Evolutionary conservation across 306 rosid genomes (phyloP).

Genomic region (Canavalia ensiformis): DNA sequence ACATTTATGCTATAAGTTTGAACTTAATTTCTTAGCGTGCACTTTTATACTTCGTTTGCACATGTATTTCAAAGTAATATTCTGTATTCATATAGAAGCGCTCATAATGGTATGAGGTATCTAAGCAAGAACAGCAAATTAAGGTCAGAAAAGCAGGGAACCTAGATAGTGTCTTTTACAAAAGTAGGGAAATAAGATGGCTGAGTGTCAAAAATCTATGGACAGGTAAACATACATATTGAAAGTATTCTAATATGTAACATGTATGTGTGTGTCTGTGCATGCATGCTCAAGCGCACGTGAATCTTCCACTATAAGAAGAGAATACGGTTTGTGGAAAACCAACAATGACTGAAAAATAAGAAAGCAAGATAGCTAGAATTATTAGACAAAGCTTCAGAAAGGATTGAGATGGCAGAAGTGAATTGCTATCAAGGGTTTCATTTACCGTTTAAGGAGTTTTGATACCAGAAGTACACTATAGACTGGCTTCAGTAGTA

Average conservation of each 20-base stretch:
- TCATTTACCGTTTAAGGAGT: neutral
- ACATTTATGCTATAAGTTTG: neutral
- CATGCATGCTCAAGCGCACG: neutral
- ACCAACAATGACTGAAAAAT: neutral
- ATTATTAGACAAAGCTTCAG: conserved; percentile 12
- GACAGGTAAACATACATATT: neutral
- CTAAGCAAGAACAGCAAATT: neutral
- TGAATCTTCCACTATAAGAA: neutral
- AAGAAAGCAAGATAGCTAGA: conserved; percentile 7
- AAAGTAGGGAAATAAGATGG: neutral
- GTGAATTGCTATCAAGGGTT: conserved; percentile 1
- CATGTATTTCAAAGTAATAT: neutral
- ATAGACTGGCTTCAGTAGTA: conserved; percentile 4
- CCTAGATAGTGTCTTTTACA: conserved; percentile 16
- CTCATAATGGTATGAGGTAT: neutral
- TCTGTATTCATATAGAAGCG: conserved; percentile 2
- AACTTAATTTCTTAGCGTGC: neutral
- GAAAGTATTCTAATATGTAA: conserved; percentile 2
- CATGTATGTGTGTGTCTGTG: neutral
- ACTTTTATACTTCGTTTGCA: neutral
- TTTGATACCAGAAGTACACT: neutral
- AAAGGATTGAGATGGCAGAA: conserved; percentile 21
- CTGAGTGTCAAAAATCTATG: neutral
- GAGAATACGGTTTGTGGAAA: conserved; percentile 16
- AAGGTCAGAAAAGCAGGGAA: conserved; percentile 26